Conservation (phyloP, 768 basidiomycete genomes). For the Lepiota brunneoincarnata region DNA sequence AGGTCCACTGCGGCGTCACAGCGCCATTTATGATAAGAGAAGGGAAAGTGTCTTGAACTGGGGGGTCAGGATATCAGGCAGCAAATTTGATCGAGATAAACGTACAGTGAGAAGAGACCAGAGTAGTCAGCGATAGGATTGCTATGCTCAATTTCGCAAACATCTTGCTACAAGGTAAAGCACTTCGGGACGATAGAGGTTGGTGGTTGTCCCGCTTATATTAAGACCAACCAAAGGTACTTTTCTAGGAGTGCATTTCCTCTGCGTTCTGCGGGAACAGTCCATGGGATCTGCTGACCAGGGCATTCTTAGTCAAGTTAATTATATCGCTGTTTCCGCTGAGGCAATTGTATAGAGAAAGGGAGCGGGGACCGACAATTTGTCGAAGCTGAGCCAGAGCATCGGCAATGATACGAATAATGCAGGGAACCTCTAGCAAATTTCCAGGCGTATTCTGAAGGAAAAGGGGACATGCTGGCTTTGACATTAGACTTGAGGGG, state of each 20-base stretch:
- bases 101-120: conserved; percentile 25
- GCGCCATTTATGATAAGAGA: conserved; percentile 37
- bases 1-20: conserved; percentile 35
- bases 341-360: too few relatives aligned
- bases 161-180: conserved; percentile 15
- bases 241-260: neutral
- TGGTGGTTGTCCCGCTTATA: neutral
- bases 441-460: neutral
- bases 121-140: conserved; percentile 19
- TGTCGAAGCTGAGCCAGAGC: conserved; percentile 2
- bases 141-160: conserved; percentile 19
- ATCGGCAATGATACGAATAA: too few relatives aligned
- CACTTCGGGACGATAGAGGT: neutral
- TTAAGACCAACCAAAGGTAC: neutral
- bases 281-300: neutral
- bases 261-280: neutral
- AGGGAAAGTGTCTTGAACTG: conserved; percentile 41
- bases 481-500: too few relatives aligned
- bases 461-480: too few relatives aligned
- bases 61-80: neutral
- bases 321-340: too few relatives aligned
- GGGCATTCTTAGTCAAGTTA: too few relatives aligned
- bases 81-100: neutral
- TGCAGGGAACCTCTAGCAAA: too few relatives aligned
- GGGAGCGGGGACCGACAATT: neutral